Conservation (phyloP, 1,139 yeast genomes). For the Zygoascus hellenicus region DNA sequence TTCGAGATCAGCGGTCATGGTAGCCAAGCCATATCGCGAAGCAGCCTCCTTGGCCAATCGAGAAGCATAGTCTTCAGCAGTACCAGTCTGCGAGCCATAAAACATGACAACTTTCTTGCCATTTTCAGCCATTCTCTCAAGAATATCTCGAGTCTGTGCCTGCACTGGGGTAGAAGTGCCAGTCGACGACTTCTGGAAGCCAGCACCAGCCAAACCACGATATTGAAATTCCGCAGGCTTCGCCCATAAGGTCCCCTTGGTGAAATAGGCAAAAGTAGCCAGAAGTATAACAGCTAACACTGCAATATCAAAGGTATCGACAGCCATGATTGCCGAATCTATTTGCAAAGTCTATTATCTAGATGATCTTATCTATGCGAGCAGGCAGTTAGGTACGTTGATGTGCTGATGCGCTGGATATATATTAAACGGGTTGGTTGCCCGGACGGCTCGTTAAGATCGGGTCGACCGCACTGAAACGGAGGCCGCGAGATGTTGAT, state of each 20-base stretch:
- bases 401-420: too few species aligned
- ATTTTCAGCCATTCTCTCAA: constrained; percentile 54
- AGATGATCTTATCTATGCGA: too few species aligned
- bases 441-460: too few species aligned
- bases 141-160: constrained; percentile 43
- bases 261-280: constrained; percentile 60
- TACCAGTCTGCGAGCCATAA: constrained; percentile 96
- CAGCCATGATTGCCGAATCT: constrained; percentile 10
- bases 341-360: too few species aligned
- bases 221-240: constrained; percentile 6
- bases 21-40: constrained; percentile 71
- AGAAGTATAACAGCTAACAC: constrained; percentile 61
- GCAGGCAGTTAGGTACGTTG: too few species aligned
- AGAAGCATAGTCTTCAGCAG: constrained; percentile 96
- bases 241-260: constrained; percentile 52
- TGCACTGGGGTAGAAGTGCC: constrained; percentile 30
- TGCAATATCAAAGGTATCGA: constrained; percentile 65
- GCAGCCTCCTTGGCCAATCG: constrained; percentile 85
- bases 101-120: constrained; percentile 75
- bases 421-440: too few species aligned
- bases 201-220: constrained; percentile 33
- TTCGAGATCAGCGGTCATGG: constrained; percentile 85
- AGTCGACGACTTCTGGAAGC: constrained; percentile 29
- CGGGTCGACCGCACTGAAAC: too few species aligned
- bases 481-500: too few species aligned